phyloP scores from a whole-genome alignment of 2,329 filamentous ascomycete species.

The Metarhizium sp. region DNA sequence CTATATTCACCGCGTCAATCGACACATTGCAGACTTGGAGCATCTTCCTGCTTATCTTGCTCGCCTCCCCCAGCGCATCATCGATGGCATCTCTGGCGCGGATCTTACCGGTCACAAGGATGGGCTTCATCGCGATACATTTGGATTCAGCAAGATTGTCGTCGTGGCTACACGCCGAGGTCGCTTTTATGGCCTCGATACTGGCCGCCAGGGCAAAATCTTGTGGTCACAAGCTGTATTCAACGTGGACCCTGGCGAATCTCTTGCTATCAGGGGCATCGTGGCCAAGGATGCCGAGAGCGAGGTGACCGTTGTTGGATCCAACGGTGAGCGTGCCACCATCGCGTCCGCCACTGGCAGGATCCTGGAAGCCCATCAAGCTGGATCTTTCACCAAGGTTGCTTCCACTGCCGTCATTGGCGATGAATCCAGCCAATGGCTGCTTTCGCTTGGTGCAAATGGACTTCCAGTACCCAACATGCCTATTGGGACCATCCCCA shows the following conservation, averaged over 20 bases:
- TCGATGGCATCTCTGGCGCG: constrained; percentile 54
- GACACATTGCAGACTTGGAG: constrained; percentile 71
- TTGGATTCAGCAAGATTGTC: constrained; percentile 82
- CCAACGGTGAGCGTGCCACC: constrained; percentile 53
- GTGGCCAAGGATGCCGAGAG: constrained; percentile 48
- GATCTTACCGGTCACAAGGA: constrained; percentile 33
- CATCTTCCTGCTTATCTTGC: constrained; percentile 66
- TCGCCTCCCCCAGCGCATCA: constrained; percentile 57
- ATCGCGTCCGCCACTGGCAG: constrained; percentile 45
- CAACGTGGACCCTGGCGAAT: constrained; percentile 42
- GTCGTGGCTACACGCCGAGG: constrained; percentile 73
- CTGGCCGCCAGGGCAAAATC: constrained; percentile 62
- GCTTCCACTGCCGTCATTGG: constrained; percentile 42
- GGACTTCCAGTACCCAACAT: constrained; percentile 38
- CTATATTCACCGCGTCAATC: constrained; percentile 79
- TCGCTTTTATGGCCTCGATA: constrained; percentile 70
- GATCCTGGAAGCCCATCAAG: constrained; percentile 14
- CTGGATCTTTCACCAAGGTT: constrained; percentile 2
- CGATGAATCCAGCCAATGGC: constrained; percentile 39
- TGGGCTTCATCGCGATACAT: constrained; percentile 57
- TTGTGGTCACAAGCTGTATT: constrained; percentile 65
- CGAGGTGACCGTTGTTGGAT: constrained; percentile 47
- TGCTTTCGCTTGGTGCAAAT: constrained; percentile 42
- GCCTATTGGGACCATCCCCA: constrained; percentile 35
- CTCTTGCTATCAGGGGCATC: constrained; percentile 61